These are phyloP conservation scores for Geoglossum glabrum DNA, from an alignment of 495 filamentous ascomycete species.

Conservation along the genomic window DNA sequence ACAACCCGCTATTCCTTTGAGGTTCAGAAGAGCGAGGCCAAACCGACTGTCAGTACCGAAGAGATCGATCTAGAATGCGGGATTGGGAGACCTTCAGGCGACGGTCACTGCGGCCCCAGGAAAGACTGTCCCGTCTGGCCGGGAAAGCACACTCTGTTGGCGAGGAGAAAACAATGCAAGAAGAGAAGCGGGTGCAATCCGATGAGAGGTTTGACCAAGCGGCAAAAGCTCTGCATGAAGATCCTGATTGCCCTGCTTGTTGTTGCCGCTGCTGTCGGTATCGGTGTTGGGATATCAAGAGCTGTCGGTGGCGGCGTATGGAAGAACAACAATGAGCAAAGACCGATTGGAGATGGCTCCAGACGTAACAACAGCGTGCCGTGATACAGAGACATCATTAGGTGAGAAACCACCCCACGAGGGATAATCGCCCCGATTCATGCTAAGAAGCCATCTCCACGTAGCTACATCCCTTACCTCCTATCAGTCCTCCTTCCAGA, in stretches of 20 bases:
- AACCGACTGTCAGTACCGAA: conserved; percentile 16
- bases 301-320: conserved; percentile 41
- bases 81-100: conserved; percentile 10
- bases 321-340: conserved; percentile 12
- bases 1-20: conserved; percentile 30
- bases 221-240: conserved; percentile 31
- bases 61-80: conserved; percentile 18
- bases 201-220: conserved; percentile 26
- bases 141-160: conserved; percentile 16
- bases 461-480: not conserved
- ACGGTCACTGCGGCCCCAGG: conserved; percentile 9
- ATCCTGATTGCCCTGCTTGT: conserved; percentile 33
- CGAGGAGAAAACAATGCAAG: conserved; percentile 9
- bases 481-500: not conserved
- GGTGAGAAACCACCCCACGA: not conserved
- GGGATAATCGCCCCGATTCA: not conserved
- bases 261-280: conserved; percentile 36
- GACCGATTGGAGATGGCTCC: conserved; percentile 1
- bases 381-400: too few species aligned
- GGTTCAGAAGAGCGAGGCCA: conserved; percentile 21
- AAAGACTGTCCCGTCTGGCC: conserved; percentile 27
- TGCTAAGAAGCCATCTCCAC: not conserved
- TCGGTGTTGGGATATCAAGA: conserved; percentile 41
- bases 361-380: not conserved
- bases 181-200: conserved; percentile 15